Conservation (phyloP, 148 eudicot species). For the Linanthus parryae region DNA sequence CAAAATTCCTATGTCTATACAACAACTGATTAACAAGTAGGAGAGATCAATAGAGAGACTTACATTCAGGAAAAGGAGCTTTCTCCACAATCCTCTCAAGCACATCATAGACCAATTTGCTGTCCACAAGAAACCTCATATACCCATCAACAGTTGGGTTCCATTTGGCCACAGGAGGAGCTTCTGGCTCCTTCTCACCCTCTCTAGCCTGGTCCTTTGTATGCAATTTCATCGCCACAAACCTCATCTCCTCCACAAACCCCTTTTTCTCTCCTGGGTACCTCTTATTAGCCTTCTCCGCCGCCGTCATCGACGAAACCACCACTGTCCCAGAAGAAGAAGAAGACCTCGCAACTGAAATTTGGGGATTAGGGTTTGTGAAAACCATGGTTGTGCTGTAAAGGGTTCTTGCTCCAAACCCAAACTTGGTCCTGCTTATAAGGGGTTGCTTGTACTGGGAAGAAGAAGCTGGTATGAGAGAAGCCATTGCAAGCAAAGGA, state of each 20-base stretch:
- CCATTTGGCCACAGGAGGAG: constrained; percentile 66
- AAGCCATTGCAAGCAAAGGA: too few relatives aligned
- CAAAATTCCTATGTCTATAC: too few relatives aligned
- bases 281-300: too few relatives aligned
- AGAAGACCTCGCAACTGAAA: too few relatives aligned
- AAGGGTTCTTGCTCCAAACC: too few relatives aligned
- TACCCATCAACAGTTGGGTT: constrained; percentile 82
- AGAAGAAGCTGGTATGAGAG: too few relatives aligned
- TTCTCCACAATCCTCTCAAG: constrained; percentile 67
- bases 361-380: too few relatives aligned
- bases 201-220: constrained; percentile 77
- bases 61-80: constrained; percentile 75
- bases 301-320: too few relatives aligned
- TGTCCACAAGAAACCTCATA: constrained; percentile 88
- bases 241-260: constrained; percentile 97
- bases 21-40: not conserved
- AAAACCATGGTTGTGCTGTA: too few relatives aligned
- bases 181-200: constrained; percentile 67
- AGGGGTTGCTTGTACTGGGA: too few relatives aligned
- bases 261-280: constrained; percentile 64
- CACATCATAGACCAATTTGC: constrained; percentile 78
- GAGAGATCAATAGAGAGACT: constrained; percentile 17
- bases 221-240: constrained; percentile 90
- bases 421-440: too few relatives aligned
- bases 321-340: too few relatives aligned